These are phyloP conservation scores for Phytophthora ramorum DNA, from an alignment of 352 stramenopile species.

Conservation along the genomic window DNA sequence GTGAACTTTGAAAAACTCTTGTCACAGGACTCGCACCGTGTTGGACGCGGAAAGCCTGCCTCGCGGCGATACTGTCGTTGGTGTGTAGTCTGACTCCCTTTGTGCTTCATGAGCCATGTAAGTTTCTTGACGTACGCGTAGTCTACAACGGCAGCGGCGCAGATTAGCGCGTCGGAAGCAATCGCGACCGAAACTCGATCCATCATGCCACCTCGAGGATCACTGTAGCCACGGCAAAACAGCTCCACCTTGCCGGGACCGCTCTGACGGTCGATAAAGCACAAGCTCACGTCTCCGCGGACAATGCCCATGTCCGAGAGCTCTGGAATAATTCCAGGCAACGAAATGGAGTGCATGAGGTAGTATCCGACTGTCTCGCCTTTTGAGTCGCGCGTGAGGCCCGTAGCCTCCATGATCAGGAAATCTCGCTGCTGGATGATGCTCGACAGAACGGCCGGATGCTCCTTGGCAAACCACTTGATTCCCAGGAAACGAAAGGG, in stretches of 20 bases:
- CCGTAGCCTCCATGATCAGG: constrained; percentile 54
- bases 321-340: constrained; percentile 38
- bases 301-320: constrained; percentile 52
- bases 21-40: constrained; percentile 35
- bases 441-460: constrained; percentile 42
- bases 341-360: constrained; percentile 58
- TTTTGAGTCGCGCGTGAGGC: constrained; percentile 40
- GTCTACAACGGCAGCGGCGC: constrained; percentile 45
- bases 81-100: constrained; percentile 1
- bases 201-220: constrained; percentile 51
- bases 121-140: constrained; percentile 71
- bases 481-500: constrained; percentile 57
- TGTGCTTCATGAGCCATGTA: constrained; percentile 53
- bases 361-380: constrained; percentile 52
- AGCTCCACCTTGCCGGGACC: constrained; percentile 36
- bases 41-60: constrained; percentile 1
- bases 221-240: constrained; percentile 59
- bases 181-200: constrained; percentile 49
- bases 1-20: constrained; percentile 35
- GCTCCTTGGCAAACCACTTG: constrained; percentile 67
- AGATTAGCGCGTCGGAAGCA: constrained; percentile 48
- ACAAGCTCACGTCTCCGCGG: constrained; percentile 53
- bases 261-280: constrained; percentile 51
- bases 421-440: constrained; percentile 58
- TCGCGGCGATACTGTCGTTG: constrained; percentile 3